phyloP scores from a whole-genome alignment of 2,329 filamentous ascomycete species.

The Ascosphaera apis region DNA sequence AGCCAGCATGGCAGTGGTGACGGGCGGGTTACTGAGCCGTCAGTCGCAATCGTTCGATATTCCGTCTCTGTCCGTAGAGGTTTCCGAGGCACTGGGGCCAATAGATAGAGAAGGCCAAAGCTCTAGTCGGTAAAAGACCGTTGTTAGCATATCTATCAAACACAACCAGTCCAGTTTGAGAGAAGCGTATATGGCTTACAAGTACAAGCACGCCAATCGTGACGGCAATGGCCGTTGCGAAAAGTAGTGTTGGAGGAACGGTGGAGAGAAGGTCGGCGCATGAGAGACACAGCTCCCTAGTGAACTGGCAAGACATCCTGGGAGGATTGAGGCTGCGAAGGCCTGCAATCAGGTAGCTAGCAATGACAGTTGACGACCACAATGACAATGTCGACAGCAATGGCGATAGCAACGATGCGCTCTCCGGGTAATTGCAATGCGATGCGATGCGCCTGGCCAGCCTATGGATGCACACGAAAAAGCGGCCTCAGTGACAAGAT shows the following conservation, averaged over 20 bases:
- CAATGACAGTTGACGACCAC: conserved; percentile 11
- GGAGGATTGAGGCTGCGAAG: too few relatives aligned
- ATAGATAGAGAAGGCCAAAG: conserved; percentile 44
- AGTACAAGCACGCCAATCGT: conserved; percentile 12
- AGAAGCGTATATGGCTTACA: conserved; percentile 10
- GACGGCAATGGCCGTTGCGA: conserved; percentile 12
- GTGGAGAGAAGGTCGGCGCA: conserved; percentile 12
- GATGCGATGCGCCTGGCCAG: too few relatives aligned
- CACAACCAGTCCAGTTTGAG: conserved; percentile 1
- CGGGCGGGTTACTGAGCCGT: conserved; percentile 31
- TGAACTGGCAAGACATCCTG: too few relatives aligned
- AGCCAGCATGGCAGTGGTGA: conserved; percentile 65
- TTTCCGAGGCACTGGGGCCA: conserved; percentile 60
- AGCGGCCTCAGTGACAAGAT: too few relatives aligned
- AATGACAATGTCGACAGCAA: conserved; percentile 1
- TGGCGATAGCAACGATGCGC: conserved; percentile 1
- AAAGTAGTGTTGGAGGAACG: conserved; percentile 11
- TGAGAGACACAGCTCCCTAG: too few relatives aligned
- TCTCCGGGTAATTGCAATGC: too few relatives aligned
- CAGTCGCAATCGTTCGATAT: conserved; percentile 51
- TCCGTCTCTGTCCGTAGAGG: conserved; percentile 59
- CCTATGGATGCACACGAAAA: too few relatives aligned
- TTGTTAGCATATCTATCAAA: conserved; percentile 1
- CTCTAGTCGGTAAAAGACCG: conserved; percentile 22
- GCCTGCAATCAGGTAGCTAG: too few relatives aligned